phyloP scores from a whole-genome alignment of 73 alveolate genomes.

The Paramecium tetraurelia region DNA sequence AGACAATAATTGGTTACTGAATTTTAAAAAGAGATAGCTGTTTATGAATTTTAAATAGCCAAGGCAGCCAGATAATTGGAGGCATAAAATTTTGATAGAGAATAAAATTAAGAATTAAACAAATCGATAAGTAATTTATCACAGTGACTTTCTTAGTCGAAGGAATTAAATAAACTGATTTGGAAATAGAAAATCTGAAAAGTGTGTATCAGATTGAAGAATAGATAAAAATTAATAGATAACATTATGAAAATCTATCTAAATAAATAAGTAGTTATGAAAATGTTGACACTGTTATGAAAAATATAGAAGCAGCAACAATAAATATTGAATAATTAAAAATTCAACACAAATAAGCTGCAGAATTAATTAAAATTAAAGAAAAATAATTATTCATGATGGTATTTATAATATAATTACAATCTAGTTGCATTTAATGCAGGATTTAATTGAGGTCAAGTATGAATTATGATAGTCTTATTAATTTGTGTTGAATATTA shows the following conservation, averaged over 20 bases:
- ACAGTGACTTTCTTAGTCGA: not conserved
- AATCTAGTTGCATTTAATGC: not conserved
- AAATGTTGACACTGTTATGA: not conserved
- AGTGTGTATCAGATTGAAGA: not conserved
- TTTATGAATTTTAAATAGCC: constrained; percentile 29
- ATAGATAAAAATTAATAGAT: not conserved
- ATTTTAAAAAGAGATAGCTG: not conserved
- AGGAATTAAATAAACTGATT: not conserved
- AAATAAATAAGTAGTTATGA: not conserved
- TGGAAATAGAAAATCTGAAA: not conserved
- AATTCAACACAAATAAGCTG: not conserved
- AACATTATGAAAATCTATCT: not conserved
- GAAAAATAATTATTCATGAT: not conserved
- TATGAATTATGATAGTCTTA: not conserved
- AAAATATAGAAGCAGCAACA: not conserved
- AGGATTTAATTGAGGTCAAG: not conserved
- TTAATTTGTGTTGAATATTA: not conserved
- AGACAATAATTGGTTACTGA: not conserved
- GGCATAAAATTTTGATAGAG: constrained; percentile 21
- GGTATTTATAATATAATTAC: not conserved
- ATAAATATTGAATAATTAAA: not conserved
- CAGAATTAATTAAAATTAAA: not conserved
- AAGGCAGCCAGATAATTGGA: constrained; percentile 15
- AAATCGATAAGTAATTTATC: not conserved
- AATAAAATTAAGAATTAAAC: constrained; percentile 34